phyloP scores from a whole-genome alignment of 805 yeast species.

The Torulaspora gathmanii region DNA sequence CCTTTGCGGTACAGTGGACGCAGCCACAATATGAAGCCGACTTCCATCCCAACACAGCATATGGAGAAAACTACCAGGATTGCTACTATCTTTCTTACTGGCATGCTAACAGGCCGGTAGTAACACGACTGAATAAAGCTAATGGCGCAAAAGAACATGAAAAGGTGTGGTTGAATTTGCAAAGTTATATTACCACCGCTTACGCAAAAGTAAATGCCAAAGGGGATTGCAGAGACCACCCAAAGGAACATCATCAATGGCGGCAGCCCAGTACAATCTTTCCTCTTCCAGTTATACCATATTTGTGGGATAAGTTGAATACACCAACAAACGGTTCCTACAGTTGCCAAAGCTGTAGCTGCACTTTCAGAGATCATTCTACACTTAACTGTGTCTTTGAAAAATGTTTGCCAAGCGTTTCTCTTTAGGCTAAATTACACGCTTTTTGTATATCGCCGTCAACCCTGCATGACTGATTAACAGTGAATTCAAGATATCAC shows the following conservation, averaged over 20 bases:
- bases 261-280: slow-evolving; percentile 83
- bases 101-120: slow-evolving; percentile 61
- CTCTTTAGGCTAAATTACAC: too few relatives aligned
- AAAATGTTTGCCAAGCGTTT: too few relatives aligned
- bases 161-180: slow-evolving; percentile 82
- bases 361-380: slow-evolving; percentile 39
- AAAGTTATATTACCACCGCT: slow-evolving; percentile 70
- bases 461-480: too few relatives aligned
- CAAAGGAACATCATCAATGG: slow-evolving; percentile 84
- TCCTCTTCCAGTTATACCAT: slow-evolving; percentile 62
- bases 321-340: slow-evolving; percentile 92
- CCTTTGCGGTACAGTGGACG: slow-evolving; percentile 51
- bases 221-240: slow-evolving; percentile 76
- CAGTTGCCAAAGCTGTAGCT: slow-evolving; percentile 73
- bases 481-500: too few relatives aligned
- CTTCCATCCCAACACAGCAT: slow-evolving; percentile 55
- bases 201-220: slow-evolving; percentile 75
- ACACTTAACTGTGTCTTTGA: background rate
- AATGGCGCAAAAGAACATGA: slow-evolving; percentile 61
- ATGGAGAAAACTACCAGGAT: slow-evolving; percentile 39
- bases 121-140: slow-evolving; percentile 65
- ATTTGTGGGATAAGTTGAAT: slow-evolving; percentile 86
- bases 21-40: slow-evolving; percentile 68
- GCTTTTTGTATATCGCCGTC: too few relatives aligned
- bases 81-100: slow-evolving; percentile 36